A percentile compares a stretch with the other conserved stretches of the same genome.
phyloP scores from a whole-genome alignment of 108 stramenopile species.

The Mayamaea pseudoterrestris region DNA sequence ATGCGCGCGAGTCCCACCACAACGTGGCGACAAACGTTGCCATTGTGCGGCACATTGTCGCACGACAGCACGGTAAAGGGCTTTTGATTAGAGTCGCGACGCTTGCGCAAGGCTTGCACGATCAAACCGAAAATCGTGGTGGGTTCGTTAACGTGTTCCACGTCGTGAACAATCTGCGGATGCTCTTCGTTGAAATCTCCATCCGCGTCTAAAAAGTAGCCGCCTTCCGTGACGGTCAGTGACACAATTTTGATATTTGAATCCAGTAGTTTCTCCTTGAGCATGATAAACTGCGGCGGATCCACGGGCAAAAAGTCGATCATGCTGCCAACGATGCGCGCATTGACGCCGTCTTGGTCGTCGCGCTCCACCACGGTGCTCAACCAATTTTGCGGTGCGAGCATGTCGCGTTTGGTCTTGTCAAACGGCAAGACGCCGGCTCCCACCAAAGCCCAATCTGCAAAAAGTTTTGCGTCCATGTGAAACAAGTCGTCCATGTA shows the following conservation, averaged over 20 bases:
- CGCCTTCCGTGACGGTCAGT: constrained; percentile 45
- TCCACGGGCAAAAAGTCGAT: constrained; percentile 10
- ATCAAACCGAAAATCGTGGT: constrained; percentile 10
- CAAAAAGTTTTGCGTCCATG: not conserved
- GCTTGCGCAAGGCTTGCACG: constrained; percentile 7
- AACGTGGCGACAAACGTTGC: constrained; percentile 12
- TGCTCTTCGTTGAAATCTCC: constrained; percentile 23
- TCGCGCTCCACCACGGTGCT: constrained; percentile 27
- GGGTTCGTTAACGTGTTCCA: constrained; percentile 14
- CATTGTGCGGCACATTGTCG: constrained; percentile 48
- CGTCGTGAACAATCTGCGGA: constrained; percentile 14
- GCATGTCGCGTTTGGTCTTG: constrained; percentile 22
- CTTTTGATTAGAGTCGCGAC: constrained; percentile 2
- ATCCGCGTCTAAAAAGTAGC: constrained; percentile 28
- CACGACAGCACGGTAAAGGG: constrained; percentile 39
- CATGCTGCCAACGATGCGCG: constrained; percentile 9
- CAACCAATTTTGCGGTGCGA: constrained; percentile 30
- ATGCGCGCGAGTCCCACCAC: constrained; percentile 2
- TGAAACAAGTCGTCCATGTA: constrained; percentile 26
- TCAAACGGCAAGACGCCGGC: constrained; percentile 29
- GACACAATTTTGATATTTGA: constrained; percentile 27
- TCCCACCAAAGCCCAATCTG: constrained; percentile 35
- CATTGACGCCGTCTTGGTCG: constrained; percentile 3
- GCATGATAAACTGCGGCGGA: not conserved
- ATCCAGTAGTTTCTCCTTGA: constrained; percentile 4